phyloP scores from a whole-genome alignment of 163 green algal species.

The Coccomyxa subellipsoidea region DNA sequence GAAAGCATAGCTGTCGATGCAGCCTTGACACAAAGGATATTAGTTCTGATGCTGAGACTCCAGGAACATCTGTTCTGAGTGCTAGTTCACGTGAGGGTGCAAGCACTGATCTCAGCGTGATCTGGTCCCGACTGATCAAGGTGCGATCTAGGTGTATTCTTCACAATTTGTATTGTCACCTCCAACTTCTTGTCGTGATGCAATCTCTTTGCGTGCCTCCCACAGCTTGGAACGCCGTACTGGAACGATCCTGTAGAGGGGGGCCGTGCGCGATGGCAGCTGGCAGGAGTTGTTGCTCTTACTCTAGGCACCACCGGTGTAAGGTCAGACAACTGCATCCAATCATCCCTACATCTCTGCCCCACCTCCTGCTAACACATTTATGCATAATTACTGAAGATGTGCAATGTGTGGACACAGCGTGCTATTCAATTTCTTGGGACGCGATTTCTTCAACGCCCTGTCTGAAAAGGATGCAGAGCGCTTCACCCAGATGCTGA shows the following conservation, averaged over 20 bases:
- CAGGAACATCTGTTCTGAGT: no score
- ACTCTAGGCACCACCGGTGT: conserved; percentile 93
- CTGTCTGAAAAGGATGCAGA: conserved; percentile 82
- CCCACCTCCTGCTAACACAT: background rate
- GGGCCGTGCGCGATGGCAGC: conserved; percentile 59
- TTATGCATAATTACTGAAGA: background rate
- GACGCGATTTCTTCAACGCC: conserved; percentile 98
- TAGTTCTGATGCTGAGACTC: no score
- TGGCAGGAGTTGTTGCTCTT: conserved; percentile 83
- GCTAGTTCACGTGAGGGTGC: conserved; percentile 42
- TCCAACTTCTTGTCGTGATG: no score
- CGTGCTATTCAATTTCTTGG: conserved; percentile 96
- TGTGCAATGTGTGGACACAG: conserved; percentile 28
- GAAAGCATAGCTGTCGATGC: no score
- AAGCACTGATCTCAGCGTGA: conserved; percentile 68
- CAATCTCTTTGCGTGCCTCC: background rate
- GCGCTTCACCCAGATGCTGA: conserved; percentile 78
- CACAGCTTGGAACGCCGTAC: conserved; percentile 83
- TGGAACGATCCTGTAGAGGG: conserved; percentile 71
- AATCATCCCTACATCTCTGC: background rate
- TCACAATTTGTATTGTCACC: background rate
- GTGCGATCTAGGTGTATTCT: conserved; percentile 28
- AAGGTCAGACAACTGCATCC: conserved; percentile 40
- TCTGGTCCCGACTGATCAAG: conserved; percentile 59
- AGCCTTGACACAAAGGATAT: no score